Base-by-base conservation (phyloP, 169 alveolate genomes). In the Plasmodium knowlesi region DNA sequence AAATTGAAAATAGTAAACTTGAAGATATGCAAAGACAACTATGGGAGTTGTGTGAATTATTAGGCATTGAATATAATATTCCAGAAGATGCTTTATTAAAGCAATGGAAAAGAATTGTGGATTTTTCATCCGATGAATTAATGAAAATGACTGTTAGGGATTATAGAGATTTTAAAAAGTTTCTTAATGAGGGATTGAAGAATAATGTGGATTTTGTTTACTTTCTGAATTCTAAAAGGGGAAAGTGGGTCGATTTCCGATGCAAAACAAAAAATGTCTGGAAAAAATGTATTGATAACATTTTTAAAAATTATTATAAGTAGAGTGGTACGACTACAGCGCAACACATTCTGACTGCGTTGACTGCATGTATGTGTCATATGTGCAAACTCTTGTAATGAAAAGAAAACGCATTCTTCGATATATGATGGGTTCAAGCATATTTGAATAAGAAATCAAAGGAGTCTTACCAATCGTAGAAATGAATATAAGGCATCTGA, bases 1-100 rank as follows among this genome's bases (percentile, higher is more conserved):
- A 50, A 28, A 82, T 53, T 82, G 81, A 82, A 34, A 82, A 54
- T 57, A 82, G 57, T 8, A 82, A 82, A 82, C 57, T 53, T 41
- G 54, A 57, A 14, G 46, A 6, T 57, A 82, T 82, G 91, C 53
- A 25, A 57, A 82, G 25, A 32, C 37, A 54, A 2, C 43, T 82
- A 82, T 82, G 91, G 91, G 10, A 82, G 6, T 82, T 50, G 76
- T 82, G 91, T 34, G 91, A 82, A 50, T 9, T 82, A 54, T 50
- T 82, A 82, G 91, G 81, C 30, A 32, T 82, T 53, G 91, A 82
- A 82, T 82, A 82, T 57, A 57, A 57, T 8, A 28, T 82, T 32
- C 91, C 91, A 30, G 81, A 57, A 50, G 79, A 61, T 53, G 5
- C 3, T 57, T 53, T 82, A 53, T 22, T 61, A 82, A 57, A 16